These are phyloP conservation scores for Proliferodiscus dingleyae DNA, from an alignment of 2,329 filamentous ascomycete genomes.

Conservation along the genomic window DNA sequence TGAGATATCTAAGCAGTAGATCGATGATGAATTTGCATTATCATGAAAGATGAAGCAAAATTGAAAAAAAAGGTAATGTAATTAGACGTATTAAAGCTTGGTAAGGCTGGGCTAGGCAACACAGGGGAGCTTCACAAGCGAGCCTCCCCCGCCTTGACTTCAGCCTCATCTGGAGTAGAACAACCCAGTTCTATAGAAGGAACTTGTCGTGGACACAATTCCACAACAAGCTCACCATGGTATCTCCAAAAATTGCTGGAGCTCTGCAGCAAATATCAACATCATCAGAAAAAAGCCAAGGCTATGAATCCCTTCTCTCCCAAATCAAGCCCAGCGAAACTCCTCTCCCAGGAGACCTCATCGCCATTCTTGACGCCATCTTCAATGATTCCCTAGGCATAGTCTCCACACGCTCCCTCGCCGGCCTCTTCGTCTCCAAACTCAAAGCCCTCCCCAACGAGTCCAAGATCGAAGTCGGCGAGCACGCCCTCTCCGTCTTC, in stretches of 20 bases:
- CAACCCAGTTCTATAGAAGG: background rate
- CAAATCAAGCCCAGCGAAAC: constrained; percentile 31
- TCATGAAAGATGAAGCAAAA: no score
- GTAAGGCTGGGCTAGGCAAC: no score
- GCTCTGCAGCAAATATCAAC: constrained; percentile 40
- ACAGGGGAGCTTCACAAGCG: constrained; percentile 4
- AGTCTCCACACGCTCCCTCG: constrained; percentile 29
- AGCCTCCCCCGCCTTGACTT: constrained; percentile 11
- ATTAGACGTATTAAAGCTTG: no score
- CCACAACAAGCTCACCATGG: constrained; percentile 19
- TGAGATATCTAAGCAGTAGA: no score
- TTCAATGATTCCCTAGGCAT: constrained; percentile 31
- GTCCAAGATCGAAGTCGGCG: constrained; percentile 70
- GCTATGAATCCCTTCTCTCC: constrained; percentile 43
- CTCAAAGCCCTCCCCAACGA: constrained; percentile 59
- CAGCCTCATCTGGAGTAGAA: constrained; percentile 16
- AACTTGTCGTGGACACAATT: background rate
- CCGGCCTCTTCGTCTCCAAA: constrained; percentile 52
- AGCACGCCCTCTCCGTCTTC: constrained; percentile 65
- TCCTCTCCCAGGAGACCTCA: constrained; percentile 25
- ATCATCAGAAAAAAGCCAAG: constrained; percentile 38
- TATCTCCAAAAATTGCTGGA: constrained; percentile 37
- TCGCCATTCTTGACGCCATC: constrained; percentile 29
- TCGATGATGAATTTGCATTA: no score
- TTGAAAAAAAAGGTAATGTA: no score